Evolutionary conservation across 2,329 filamentous ascomycete species (phyloP), one percentile per base, ranked within the genome.

Genomic region (Trichocomaceae sp.): DNA sequence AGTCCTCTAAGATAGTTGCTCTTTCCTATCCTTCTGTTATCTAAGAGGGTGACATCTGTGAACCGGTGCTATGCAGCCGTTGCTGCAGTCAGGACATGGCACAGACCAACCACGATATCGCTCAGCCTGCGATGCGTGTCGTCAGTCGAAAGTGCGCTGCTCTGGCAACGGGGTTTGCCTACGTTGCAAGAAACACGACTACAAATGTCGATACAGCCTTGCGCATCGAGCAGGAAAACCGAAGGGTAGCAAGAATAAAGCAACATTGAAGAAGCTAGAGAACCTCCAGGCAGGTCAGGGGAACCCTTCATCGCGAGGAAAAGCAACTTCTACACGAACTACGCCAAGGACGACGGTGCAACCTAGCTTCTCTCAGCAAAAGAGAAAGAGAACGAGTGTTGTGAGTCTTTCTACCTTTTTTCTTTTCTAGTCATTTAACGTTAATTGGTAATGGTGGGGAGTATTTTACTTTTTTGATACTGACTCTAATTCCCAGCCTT

Each of bases 121-220:
- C 58, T 65, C 69, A 17, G 69, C 69, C 17, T 72, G 69, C 51
- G 69, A 72, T 58, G 69, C 70, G 33, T 72, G 69, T 60, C 63
- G 69, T 31, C 69, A 71, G 57, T 72, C 69, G 26, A 72, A 72
- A 54, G 69, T 72, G 44, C 71, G 71, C 60, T 72, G 69, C 60
- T 69, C 67, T 2, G 66, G 67, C 45, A 69, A 69, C 49, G 64
- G 64, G 45, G 62, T 65, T n/a, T 72, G 69, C 59, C 66, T 66
- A 39, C 68, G 69, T 13, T 72, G 69, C 59, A 62, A 68, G 33
- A 69, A 69, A 15, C 68, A 72, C 57, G 69, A 69, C 8, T 56
- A 71, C 45, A 64, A 65, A 47, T 72, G 69, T 54, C 66, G 65
- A 57, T 71, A 72, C 54, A 66, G 69, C 35, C 65, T 69, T 51